phyloP scores from a whole-genome alignment of 1,284 basidiomycete genomes.

The Austroboletus niveus region DNA sequence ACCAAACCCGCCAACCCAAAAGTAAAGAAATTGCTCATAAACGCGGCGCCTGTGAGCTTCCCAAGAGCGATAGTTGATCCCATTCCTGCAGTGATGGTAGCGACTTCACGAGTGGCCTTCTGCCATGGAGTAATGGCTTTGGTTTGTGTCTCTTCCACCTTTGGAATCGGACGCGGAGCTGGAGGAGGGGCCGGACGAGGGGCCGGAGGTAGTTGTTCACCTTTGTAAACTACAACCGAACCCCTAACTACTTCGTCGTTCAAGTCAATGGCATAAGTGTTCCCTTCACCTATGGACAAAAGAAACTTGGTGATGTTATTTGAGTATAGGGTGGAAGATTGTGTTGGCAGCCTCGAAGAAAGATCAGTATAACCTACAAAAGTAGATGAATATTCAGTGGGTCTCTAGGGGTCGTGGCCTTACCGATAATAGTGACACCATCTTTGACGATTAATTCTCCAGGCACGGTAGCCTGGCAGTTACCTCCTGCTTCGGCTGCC shows the following conservation, averaged over 20 bases:
- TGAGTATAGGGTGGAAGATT: conserved; percentile 84
- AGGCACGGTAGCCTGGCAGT: conserved; percentile 77
- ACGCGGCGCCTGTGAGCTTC: conserved; percentile 72
- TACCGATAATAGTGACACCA: conserved; percentile 79
- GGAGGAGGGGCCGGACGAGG: conserved; percentile 65
- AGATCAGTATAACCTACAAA: conserved; percentile 72
- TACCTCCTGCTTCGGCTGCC: conserved; percentile 82
- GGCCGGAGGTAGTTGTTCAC: conserved; percentile 61
- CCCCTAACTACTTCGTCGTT: conserved; percentile 83
- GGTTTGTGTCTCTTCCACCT: conserved; percentile 51
- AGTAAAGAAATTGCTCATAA: conserved; percentile 85
- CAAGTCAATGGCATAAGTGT: conserved; percentile 64
- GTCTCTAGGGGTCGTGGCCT: conserved; percentile 5
- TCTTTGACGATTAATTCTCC: conserved; percentile 66
- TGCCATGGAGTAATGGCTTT: conserved; percentile 80
- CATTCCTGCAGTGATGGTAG: conserved; percentile 71
- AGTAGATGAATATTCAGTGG: conserved; percentile 7
- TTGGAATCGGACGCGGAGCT: conserved; percentile 49
- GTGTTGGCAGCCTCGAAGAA: conserved; percentile 80
- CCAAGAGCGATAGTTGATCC: conserved; percentile 69
- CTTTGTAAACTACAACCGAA: conserved; percentile 71
- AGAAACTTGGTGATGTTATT: conserved; percentile 89
- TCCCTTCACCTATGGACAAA: conserved; percentile 69
- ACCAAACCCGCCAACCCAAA: conserved; percentile 81
- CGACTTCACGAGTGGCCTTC: conserved; percentile 71